Percentiles rank a stretch among this genome's conserved stretches.
Evolutionary conservation across 2,329 filamentous ascomycete genomes (phyloP).

Genomic region (Bipolaris sorokiniana): DNA sequence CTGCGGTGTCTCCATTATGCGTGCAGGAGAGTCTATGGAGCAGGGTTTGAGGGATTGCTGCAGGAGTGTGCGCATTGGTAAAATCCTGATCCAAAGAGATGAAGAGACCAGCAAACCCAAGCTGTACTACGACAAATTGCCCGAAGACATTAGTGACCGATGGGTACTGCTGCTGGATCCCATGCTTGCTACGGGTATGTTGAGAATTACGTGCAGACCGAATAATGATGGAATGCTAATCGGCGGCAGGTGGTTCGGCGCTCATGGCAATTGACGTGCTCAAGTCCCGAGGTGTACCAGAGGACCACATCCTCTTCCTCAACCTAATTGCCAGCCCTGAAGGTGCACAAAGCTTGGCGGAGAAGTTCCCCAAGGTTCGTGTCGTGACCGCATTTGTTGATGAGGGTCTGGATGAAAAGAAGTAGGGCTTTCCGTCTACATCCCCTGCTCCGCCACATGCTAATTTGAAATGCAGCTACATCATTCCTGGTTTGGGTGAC

Average conservation of each 20-base stretch:
- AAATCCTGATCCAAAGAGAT: slow-evolving; percentile 96
- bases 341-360: slow-evolving; percentile 86
- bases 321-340: slow-evolving; percentile 98
- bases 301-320: slow-evolving; percentile 93
- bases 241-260: slow-evolving; percentile 77
- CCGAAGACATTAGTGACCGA: slow-evolving; percentile 86
- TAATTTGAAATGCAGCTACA: slow-evolving; percentile 69
- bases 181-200: slow-evolving; percentile 94
- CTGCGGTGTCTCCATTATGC: slow-evolving; percentile 98
- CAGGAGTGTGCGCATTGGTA: slow-evolving; percentile 95
- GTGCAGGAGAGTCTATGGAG: slow-evolving; percentile 98
- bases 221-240: slow-evolving; percentile 13
- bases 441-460: neutral
- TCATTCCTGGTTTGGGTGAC: slow-evolving; percentile 90
- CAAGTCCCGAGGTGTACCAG: slow-evolving; percentile 86
- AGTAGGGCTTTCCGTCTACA: slow-evolving; percentile 64
- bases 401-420: slow-evolving; percentile 95
- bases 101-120: slow-evolving; percentile 92
- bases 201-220: slow-evolving; percentile 26
- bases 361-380: slow-evolving; percentile 84
- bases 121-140: slow-evolving; percentile 97
- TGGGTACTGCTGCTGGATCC: slow-evolving; percentile 95
- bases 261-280: slow-evolving; percentile 97
- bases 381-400: slow-evolving; percentile 97
- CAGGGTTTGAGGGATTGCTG: slow-evolving; percentile 96